Conservation (phyloP, 2,329 filamentous ascomycete genomes). For the Xylariomycetidae sp. region DNA sequence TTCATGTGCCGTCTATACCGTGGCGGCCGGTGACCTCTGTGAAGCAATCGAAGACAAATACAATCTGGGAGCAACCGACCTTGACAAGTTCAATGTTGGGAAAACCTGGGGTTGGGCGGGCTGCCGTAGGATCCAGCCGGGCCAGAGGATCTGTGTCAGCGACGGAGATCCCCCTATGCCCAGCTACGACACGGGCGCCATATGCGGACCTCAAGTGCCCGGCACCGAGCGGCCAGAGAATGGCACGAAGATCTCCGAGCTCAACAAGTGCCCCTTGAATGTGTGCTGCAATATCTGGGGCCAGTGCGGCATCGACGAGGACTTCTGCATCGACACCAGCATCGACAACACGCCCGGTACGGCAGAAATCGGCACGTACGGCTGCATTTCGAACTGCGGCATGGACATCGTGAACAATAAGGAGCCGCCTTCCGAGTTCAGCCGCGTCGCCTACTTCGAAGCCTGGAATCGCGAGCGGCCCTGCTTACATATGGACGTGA, state of each 20-base stretch:
- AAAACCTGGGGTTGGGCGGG: constrained; percentile 30
- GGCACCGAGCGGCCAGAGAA: constrained; percentile 30
- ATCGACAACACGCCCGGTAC: constrained; percentile 17
- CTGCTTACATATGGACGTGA: constrained; percentile 12
- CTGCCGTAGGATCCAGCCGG: constrained; percentile 28
- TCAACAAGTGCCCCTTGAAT: constrained; percentile 44
- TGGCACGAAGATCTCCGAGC: constrained; percentile 27
- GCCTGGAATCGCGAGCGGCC: constrained; percentile 9
- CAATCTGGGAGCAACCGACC: too few relatives aligned
- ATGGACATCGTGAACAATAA: constrained; percentile 9
- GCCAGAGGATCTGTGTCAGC: constrained; percentile 35
- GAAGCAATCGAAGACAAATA: too few relatives aligned
- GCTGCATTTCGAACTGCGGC: constrained; percentile 19
- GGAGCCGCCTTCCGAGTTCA: constrained; percentile 17
- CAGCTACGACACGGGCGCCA: constrained; percentile 28
- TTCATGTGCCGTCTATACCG: too few relatives aligned
- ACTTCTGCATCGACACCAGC: constrained; percentile 25
- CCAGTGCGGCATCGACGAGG: constrained; percentile 22
- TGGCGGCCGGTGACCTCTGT: too few relatives aligned
- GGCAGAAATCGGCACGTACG: constrained; percentile 22
- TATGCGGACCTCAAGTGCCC: constrained; percentile 41
- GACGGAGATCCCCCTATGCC: constrained; percentile 37
- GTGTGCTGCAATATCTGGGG: constrained; percentile 35
- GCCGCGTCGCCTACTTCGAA: constrained; percentile 12
- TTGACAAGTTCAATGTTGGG: neutral